phyloP scores from a whole-genome alignment of 1,284 basidiomycete genomes.

The Cutaneotrichosporon cutaneum region DNA sequence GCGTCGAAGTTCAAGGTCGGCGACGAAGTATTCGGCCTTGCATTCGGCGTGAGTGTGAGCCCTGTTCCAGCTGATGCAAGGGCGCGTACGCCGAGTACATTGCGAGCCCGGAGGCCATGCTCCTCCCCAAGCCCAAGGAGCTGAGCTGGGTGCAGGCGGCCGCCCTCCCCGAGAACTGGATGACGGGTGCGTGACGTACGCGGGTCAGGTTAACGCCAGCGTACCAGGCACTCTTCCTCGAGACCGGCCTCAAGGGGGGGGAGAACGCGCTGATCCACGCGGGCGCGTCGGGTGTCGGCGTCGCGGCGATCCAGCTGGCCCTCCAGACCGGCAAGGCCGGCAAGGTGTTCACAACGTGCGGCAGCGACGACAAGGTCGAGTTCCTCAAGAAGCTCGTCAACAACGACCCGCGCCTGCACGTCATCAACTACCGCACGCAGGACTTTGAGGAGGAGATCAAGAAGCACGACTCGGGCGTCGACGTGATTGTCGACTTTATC shows the following conservation, averaged over 20 bases:
- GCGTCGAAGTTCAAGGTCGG: conserved; percentile 65
- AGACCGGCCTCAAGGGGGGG: conserved; percentile 67
- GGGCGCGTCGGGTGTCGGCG: conserved; percentile 83
- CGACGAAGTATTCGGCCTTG: conserved; percentile 84
- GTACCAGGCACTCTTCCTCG: conserved; percentile 74
- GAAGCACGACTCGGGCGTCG: conserved; percentile 52
- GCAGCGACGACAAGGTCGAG: conserved; percentile 76
- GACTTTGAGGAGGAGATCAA: conserved; percentile 57
- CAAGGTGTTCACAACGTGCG: conserved; percentile 79
- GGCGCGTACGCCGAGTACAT: conserved; percentile 93
- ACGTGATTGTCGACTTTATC: conserved; percentile 77
- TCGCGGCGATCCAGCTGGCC: conserved; percentile 87
- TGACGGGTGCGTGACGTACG: too few species aligned
- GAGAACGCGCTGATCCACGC: conserved; percentile 85
- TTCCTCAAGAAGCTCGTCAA: conserved; percentile 61
- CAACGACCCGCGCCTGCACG: conserved; percentile 64
- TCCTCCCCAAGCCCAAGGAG: conserved; percentile 71
- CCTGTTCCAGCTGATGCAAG: conserved; percentile 53
- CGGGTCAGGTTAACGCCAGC: too few species aligned
- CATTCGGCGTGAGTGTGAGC: conserved; percentile 59
- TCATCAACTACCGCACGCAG: conserved; percentile 81
- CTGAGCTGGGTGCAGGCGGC: conserved; percentile 82
- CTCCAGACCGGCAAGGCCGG: conserved; percentile 52
- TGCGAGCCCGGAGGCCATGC: conserved; percentile 63
- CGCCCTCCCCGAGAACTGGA: conserved; percentile 78